These are phyloP conservation scores for Eucalyptus sp. DNA, from an alignment of 345 rosid genomes.

Conservation along the genomic window DNA sequence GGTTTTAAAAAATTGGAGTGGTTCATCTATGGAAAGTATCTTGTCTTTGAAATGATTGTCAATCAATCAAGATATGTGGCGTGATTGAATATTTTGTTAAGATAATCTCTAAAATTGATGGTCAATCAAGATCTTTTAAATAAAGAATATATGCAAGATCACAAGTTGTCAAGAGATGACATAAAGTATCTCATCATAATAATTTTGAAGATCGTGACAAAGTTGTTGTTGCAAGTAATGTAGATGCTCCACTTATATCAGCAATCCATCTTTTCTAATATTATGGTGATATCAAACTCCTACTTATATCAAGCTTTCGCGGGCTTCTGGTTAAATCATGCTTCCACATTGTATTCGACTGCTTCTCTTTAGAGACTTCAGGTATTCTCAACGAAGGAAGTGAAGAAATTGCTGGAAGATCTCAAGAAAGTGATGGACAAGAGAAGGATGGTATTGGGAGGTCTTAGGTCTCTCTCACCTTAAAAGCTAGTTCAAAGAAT, in stretches of 20 bases:
- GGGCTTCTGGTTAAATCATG: no score
- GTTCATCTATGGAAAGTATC: neutral
- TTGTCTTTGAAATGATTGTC: neutral
- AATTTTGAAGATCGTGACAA: neutral
- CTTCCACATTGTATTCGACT: no score
- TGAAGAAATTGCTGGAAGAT: neutral
- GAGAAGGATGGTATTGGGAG: neutral
- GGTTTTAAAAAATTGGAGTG: neutral
- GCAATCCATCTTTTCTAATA: no score
- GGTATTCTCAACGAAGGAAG: no score
- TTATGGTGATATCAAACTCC: neutral
- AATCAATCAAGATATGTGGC: neutral
- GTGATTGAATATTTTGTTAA: neutral
- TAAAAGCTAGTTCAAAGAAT: no score
- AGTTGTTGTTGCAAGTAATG: neutral
- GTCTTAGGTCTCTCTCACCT: no score
- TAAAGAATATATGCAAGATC: neutral
- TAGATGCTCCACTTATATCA: neutral
- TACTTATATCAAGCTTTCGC: neutral
- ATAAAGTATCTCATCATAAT: neutral
- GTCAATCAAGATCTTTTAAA: neutral
- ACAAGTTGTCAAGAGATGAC: neutral
- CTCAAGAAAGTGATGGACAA: neutral
- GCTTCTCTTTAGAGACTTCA: no score
- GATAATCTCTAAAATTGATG: neutral